Evolutionary conservation across 345 rosid genomes (phyloP), one percentile per base, ranked within the genome.

Genomic region (Noccaea caerulescens): DNA sequence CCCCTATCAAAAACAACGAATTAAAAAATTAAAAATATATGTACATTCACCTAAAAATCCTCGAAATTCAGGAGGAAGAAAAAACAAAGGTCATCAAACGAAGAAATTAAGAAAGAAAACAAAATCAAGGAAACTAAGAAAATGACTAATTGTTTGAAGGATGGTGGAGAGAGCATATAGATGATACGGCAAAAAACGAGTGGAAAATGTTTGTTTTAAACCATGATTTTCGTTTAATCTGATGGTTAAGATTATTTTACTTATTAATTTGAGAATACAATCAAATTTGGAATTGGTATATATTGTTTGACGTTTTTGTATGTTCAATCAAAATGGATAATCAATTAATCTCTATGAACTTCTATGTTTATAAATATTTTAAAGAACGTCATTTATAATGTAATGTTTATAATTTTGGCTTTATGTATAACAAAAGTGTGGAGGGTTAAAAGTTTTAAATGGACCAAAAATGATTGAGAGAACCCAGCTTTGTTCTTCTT

Each of bases 221-320:
- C 80, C 84, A 76, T 68, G 36, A 49, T 8, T 82, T 66, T 51
- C 77, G 83, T 75, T 71, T 71, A 55, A 79, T 71, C 80, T 73
- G 57, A 72, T 69, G 86, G 86, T 64, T 56, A 16, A n/a, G 43
- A 66, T 37, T 38, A 34, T 50, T 42, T 53, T 27, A 9, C 69
- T 77, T 69, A 53, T 41, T 59, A 76, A 58, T 36, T 33, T 79
- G 70, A 72, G 43, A 73, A 66, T 27, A 47, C 51, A 8, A 79
- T 78, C 76, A 76, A 46, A 69, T 76, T 80, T 68, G 68, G 56
- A 25, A 56, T 27, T 53, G 20, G 45, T 38, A 39, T 36, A 50
- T 60, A 20, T 2, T 32, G 10, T 11, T 64, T 27, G 4, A 37
- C 56, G 53, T 63, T 42, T 54, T 57, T 63, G 30, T 27, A 36